Percentiles rank a stretch among this genome's conserved stretches.
Conservation (phyloP, 805 yeast genomes). For the Komagataella pastoris region DNA sequence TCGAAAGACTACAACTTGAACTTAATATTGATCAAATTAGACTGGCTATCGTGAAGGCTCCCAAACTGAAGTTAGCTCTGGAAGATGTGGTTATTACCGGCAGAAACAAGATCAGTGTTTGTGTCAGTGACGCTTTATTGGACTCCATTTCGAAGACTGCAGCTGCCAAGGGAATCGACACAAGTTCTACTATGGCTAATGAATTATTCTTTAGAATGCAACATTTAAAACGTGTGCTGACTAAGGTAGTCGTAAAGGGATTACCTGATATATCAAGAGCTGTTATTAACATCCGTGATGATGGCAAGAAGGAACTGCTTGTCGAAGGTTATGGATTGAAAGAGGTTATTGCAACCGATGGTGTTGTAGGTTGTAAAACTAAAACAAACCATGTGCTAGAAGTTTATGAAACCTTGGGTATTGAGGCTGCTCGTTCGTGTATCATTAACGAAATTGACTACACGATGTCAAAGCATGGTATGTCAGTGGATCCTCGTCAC, state of each 20-base stretch:
- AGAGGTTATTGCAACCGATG: slow-evolving; percentile 95
- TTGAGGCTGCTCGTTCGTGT: slow-evolving; percentile 93
- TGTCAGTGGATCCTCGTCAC: slow-evolving; percentile 99
- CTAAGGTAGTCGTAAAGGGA: slow-evolving; percentile 87
- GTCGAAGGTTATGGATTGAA: slow-evolving; percentile 97
- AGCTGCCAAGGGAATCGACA: slow-evolving; percentile 16
- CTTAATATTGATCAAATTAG: slow-evolving; percentile 79
- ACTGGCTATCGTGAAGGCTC: slow-evolving; percentile 66
- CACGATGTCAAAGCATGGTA: slow-evolving; percentile 98
- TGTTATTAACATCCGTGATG: slow-evolving; percentile 84
- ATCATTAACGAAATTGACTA: slow-evolving; percentile 91
- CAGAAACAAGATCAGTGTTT: slow-evolving; percentile 50
- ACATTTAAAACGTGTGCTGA: slow-evolving; percentile 72
- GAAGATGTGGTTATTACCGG: slow-evolving; percentile 61
- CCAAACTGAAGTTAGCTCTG: slow-evolving; percentile 73
- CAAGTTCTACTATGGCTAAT: slow-evolving; percentile 22
- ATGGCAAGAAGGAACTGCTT: slow-evolving; percentile 75
- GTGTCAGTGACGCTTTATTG: slow-evolving; percentile 33
- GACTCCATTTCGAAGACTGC: slow-evolving; percentile 22
- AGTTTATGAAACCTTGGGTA: slow-evolving; percentile 81
- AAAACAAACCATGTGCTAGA: slow-evolving; percentile 88
- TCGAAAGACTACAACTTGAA: slow-evolving; percentile 84
- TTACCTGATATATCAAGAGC: slow-evolving; percentile 87
- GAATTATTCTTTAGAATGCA: slow-evolving; percentile 82
- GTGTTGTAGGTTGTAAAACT: slow-evolving; percentile 81